phyloP scores from a whole-genome alignment of 805 yeast species.

The Candida jianshihensis region DNA sequence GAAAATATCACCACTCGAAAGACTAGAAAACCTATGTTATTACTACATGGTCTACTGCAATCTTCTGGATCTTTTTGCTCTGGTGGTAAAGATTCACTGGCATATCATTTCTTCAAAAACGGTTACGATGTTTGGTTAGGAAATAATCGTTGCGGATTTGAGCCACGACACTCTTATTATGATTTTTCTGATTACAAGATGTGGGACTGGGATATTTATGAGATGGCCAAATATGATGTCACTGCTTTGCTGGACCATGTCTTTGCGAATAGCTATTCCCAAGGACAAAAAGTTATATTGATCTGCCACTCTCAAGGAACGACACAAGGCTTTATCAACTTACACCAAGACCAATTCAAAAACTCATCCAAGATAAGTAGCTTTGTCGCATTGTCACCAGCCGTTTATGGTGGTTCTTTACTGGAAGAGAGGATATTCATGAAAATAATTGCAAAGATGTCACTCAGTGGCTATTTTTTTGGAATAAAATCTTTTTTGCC shows the following conservation, averaged over 20 bases:
- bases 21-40: slow-evolving; percentile 53
- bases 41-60: slow-evolving; percentile 84
- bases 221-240: slow-evolving; percentile 73
- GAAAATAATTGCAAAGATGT: slow-evolving; percentile 49
- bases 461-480: slow-evolving; percentile 45
- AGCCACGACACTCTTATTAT: slow-evolving; percentile 53
- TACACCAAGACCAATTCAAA: slow-evolving; percentile 42
- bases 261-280: slow-evolving; percentile 27
- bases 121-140: slow-evolving; percentile 92
- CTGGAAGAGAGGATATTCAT: slow-evolving; percentile 58
- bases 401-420: slow-evolving; percentile 79
- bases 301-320: slow-evolving; percentile 94
- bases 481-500: slow-evolving; percentile 81
- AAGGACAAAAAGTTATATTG: slow-evolving; percentile 44
- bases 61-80: slow-evolving; percentile 83
- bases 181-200: slow-evolving; percentile 39
- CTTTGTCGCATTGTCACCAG: slow-evolving; percentile 83
- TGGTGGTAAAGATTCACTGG: slow-evolving; percentile 74
- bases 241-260: slow-evolving; percentile 66
- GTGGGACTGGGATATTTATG: slow-evolving; percentile 95
- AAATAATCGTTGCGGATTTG: slow-evolving; percentile 82
- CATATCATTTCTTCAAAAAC: slow-evolving; percentile 41
- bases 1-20: slow-evolving; percentile 19
- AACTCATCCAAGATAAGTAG: slow-evolving; percentile 51
- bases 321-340: slow-evolving; percentile 69